A percentile compares a stretch with the other conserved stretches of the same genome.
Evolutionary conservation across 805 yeast genomes (phyloP).

Genomic region (Isabelozyma pseudorhagii): DNA sequence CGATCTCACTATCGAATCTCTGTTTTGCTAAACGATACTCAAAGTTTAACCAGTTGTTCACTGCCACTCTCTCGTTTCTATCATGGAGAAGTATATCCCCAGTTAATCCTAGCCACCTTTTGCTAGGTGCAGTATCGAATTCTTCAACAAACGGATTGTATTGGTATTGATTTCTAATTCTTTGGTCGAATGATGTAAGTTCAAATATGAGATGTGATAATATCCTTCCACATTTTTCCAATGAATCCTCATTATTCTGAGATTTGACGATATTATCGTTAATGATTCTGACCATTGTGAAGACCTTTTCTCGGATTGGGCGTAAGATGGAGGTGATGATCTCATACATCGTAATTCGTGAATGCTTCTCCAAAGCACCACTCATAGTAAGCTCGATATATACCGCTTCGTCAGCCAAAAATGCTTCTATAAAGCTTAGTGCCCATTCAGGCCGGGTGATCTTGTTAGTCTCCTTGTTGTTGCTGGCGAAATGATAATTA

Average conservation of each 20-base stretch:
- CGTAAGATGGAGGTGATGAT: constrained; percentile 45
- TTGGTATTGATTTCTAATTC: constrained; percentile 41
- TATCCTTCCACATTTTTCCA: constrained; percentile 42
- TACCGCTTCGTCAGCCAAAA: constrained; percentile 36
- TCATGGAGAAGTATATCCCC: constrained; percentile 36
- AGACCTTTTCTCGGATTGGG: constrained; percentile 45
- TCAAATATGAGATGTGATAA: constrained; percentile 60
- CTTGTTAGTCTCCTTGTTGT: constrained; percentile 55
- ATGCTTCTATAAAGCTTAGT: constrained; percentile 47
- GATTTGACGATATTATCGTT: constrained; percentile 19
- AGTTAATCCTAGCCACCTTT: constrained; percentile 48
- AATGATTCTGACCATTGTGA: constrained; percentile 16
- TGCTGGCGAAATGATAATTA: constrained; percentile 56
- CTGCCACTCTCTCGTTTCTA: constrained; percentile 28
- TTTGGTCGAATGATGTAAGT: constrained; percentile 54
- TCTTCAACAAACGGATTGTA: constrained; percentile 39
- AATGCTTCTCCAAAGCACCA: constrained; percentile 20
- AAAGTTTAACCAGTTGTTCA: constrained; percentile 47
- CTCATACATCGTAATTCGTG: constrained; percentile 32
- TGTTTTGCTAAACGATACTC: constrained; percentile 51
- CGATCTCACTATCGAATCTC: constrained; percentile 49
- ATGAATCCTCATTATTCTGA: constrained; percentile 10
- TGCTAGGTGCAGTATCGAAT: constrained; percentile 16
- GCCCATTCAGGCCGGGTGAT: constrained; percentile 74
- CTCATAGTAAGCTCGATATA: constrained; percentile 40